Evolutionary conservation across 2,329 filamentous ascomycete genomes (phyloP), one percentile per base, ranked within the genome.

Genomic region (Coccinonectria pachysandricola): DNA sequence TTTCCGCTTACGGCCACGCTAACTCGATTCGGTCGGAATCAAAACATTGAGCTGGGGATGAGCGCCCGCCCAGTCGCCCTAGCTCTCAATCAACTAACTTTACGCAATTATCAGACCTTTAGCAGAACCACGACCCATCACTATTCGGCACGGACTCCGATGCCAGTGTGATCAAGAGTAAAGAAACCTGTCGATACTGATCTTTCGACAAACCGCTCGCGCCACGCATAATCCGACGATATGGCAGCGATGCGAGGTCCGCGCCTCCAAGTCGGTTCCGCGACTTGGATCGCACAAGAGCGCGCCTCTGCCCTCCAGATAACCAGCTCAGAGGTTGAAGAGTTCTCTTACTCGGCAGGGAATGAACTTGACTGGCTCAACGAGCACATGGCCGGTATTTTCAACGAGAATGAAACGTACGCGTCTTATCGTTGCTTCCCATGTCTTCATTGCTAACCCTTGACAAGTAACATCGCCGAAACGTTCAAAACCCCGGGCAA

Each of bases 331-430:
- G 91, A 96, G 54, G 71, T 83, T 28, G 88, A 96, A 42, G 92
- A 98, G 59, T 92, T 96, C 49, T 75, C 82, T 21, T 96, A 83
- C 59, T 85, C 86, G 15, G 87, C 84, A 36, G 75, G 83, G 32
- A 93, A 96, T 57, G 91, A 98, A 54, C 64, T 96, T 48, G 87
- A 96, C 52, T 98, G 91, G 91, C 65, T 98, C 45, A 96, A 98
- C 49, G 91, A 96, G 60, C 91, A 98, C 55, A 95, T 98, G 88
- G 75, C 75, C 25, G 85, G 93, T 37, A 84, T 98, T 48, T 93
- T 96, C 53, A 79, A 77, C 46, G 76, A 79, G 44, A 81, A 86
- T 49, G 75, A 87, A 57, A 73, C 86, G 91, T 95, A 72, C 48
- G 50, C 27, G 36, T 36, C 8, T 26, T 20, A 20, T 19, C 24